phyloP scores from a whole-genome alignment of 306 rosid genomes.

The Rosa lucieae region DNA sequence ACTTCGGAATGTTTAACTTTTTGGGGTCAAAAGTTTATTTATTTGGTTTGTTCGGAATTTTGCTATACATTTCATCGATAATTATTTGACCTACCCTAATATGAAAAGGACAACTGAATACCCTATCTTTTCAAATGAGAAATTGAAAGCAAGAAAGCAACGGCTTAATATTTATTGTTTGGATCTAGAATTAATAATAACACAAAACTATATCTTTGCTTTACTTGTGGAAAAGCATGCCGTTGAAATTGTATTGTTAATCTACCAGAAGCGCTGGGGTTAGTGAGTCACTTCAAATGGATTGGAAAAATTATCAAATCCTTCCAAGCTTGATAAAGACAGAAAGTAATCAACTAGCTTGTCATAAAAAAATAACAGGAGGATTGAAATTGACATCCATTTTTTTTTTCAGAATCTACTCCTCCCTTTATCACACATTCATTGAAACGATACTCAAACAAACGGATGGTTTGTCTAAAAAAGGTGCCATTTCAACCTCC shows the following conservation, averaged over 20 bases:
- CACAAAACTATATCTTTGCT: neutral
- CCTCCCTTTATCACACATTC: too few species aligned
- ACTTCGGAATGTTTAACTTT: neutral
- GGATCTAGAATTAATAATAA: neutral
- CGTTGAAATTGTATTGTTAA: neutral
- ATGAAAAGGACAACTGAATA: neutral
- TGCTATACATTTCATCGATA: neutral
- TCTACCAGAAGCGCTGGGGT: neutral
- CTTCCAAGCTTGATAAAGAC: too few species aligned
- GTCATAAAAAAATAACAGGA: too few species aligned
- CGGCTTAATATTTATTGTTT: neutral
- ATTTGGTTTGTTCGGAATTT: neutral
- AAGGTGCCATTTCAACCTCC: too few species aligned
- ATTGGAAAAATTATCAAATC: too few species aligned
- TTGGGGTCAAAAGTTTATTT: neutral
- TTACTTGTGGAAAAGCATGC: neutral
- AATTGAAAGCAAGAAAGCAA: neutral
- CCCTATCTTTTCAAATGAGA: neutral
- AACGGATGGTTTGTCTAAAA: too few species aligned
- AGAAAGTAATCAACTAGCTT: too few species aligned
- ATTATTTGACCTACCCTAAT: constrained; percentile 1
- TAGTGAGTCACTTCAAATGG: too few species aligned
- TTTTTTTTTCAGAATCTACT: too few species aligned
- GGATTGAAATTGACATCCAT: too few species aligned
- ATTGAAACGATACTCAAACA: too few species aligned